phyloP scores from a whole-genome alignment of 768 basidiomycete genomes.

The Galerina marginata region DNA sequence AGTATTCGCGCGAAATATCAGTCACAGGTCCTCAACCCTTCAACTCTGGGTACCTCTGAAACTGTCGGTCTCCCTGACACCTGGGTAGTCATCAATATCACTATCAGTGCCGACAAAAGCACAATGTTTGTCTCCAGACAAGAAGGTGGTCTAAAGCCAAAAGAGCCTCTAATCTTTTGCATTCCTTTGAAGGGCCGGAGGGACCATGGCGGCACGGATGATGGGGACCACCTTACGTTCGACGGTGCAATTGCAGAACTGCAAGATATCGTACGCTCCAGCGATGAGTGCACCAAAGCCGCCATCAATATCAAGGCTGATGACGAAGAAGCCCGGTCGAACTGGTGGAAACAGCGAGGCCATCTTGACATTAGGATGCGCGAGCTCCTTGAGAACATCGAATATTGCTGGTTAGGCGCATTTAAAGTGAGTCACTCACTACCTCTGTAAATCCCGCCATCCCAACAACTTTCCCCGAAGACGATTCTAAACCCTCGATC shows the following conservation, averaged over 20 bases:
- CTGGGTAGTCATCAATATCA: constrained; percentile 88
- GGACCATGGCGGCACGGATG: constrained; percentile 69
- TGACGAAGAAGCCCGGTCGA: constrained; percentile 63
- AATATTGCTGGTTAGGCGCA: constrained; percentile 96
- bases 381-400: constrained; percentile 81
- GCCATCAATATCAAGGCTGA: constrained; percentile 75
- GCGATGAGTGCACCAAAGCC: constrained; percentile 74
- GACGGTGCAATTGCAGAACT: constrained; percentile 77
- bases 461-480: constrained; percentile 36
- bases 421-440: constrained; percentile 75
- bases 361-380: constrained; percentile 79
- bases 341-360: constrained; percentile 87
- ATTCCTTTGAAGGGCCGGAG: constrained; percentile 86
- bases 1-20: constrained; percentile 60
- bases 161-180: constrained; percentile 79
- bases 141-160: constrained; percentile 48
- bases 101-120: constrained; percentile 80
- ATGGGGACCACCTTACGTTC: constrained; percentile 74
- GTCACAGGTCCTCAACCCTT: constrained; percentile 44
- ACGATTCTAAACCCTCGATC: constrained; percentile 63
- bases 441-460: background rate
- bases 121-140: constrained; percentile 87
- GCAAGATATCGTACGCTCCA: constrained; percentile 76
- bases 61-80: constrained; percentile 61
- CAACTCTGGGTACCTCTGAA: constrained; percentile 46